Conservation (phyloP, 2,329 filamentous ascomycete species). For the Annulohypoxylon truncatum region DNA sequence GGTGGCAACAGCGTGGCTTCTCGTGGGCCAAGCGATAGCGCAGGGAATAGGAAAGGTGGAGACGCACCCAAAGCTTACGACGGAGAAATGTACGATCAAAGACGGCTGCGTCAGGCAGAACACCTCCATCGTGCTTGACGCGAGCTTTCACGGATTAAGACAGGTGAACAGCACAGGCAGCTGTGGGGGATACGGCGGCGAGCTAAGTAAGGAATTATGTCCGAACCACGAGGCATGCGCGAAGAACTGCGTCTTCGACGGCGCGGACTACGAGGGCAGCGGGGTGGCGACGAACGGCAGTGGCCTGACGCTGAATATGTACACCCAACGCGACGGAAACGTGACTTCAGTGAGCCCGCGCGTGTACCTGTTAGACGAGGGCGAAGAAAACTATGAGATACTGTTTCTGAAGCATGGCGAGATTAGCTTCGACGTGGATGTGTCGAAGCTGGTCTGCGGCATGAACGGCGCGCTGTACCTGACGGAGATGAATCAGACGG, state of each 20-base stretch:
- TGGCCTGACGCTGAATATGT: slow-evolving; percentile 46
- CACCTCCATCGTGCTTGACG: slow-evolving; percentile 64
- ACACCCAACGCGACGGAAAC: slow-evolving; percentile 47
- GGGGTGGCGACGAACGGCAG: slow-evolving; percentile 44
- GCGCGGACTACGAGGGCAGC: slow-evolving; percentile 57
- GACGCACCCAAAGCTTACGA: slow-evolving; percentile 60
- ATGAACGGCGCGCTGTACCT: slow-evolving; percentile 75
- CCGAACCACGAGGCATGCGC: slow-evolving; percentile 60
- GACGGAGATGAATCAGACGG: slow-evolving; percentile 70
- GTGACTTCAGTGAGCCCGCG: slow-evolving; percentile 54
- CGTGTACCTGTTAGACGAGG: slow-evolving; percentile 64
- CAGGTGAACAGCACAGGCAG: slow-evolving; percentile 29
- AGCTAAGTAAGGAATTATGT: slow-evolving; percentile 55
- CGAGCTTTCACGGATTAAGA: slow-evolving; percentile 54
- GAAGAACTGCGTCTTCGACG: slow-evolving; percentile 63
- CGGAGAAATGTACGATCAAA: slow-evolving; percentile 61
- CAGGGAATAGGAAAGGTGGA: slow-evolving; percentile 38
- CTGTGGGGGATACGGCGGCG: slow-evolving; percentile 45
- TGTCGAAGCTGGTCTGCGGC: slow-evolving; percentile 72
- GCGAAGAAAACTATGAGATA: slow-evolving; percentile 58
- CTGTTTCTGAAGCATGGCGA: slow-evolving; percentile 66
- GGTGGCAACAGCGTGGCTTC: slow-evolving; percentile 8
- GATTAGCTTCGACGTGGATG: slow-evolving; percentile 73
- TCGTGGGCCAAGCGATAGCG: slow-evolving; percentile 15
- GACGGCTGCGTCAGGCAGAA: slow-evolving; percentile 60